Evolutionary conservation across 192 early-diverging fungal genomes (phyloP).

Genomic region (Entomortierella parvispora): DNA sequence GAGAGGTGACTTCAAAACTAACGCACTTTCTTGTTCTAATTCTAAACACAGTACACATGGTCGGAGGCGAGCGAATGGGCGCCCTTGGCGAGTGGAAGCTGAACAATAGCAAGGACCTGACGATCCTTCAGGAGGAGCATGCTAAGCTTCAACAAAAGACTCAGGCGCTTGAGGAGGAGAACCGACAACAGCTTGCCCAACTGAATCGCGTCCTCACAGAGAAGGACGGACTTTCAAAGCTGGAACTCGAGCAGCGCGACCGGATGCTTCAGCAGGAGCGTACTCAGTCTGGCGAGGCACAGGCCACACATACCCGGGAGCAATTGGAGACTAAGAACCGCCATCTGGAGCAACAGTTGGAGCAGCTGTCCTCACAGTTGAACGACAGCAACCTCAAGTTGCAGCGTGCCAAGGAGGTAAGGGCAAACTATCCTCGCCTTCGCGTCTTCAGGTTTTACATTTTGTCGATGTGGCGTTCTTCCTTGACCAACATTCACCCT

Average conservation of each 20-base stretch:
- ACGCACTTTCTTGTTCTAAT: not conserved
- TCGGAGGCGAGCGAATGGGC: conserved; percentile 22
- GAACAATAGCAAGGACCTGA: conserved; percentile 26
- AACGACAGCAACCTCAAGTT: conserved; percentile 34
- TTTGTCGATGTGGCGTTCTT: not conserved
- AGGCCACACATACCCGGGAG: conserved; percentile 37
- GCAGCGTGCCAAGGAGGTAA: conserved; percentile 34
- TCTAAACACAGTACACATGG: conserved; percentile 27
- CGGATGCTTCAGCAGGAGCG: conserved; percentile 62
- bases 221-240: conserved; percentile 63
- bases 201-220: conserved; percentile 67
- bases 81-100: conserved; percentile 35
- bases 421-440: not conserved
- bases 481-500: not conserved
- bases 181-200: conserved; percentile 49
- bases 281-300: conserved; percentile 33
- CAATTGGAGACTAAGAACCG: conserved; percentile 49
- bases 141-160: conserved; percentile 44
- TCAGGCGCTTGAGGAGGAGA: conserved; percentile 30
- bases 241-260: conserved; percentile 64
- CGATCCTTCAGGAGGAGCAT: conserved; percentile 51
- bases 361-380: conserved; percentile 26
- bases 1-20: no score
- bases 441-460: no score
- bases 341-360: conserved; percentile 46